Evolutionary conservation across 805 yeast species (phyloP).

Genomic region (Zygoascus tannicola): DNA sequence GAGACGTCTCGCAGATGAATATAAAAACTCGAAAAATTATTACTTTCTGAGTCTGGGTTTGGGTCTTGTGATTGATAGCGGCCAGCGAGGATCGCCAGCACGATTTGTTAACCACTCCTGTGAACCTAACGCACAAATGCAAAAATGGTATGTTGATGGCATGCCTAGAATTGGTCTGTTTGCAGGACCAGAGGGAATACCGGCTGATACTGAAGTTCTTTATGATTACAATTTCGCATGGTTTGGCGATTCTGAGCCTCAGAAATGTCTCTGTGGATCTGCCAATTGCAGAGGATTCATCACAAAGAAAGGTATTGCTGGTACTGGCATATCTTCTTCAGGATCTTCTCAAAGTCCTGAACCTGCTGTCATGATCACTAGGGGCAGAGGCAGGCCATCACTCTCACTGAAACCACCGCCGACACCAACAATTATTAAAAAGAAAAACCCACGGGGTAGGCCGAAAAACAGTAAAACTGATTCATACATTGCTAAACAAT

Average conservation of each 20-base stretch:
- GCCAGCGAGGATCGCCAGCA: constrained; percentile 39
- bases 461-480: too few relatives aligned
- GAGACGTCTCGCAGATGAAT: constrained; percentile 28
- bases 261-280: constrained; percentile 38
- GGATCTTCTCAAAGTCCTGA: background rate
- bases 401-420: background rate
- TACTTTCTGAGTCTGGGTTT: constrained; percentile 37
- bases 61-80: constrained; percentile 38
- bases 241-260: constrained; percentile 36
- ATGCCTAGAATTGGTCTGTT: constrained; percentile 38
- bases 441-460: too few relatives aligned
- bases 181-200: constrained; percentile 32
- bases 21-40: constrained; percentile 29
- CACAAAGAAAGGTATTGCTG: constrained; percentile 6
- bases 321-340: background rate
- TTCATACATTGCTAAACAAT: too few relatives aligned
- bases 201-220: constrained; percentile 37
- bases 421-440: too few relatives aligned
- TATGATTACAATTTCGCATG: constrained; percentile 43
- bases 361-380: background rate
- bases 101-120: constrained; percentile 45
- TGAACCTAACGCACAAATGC: constrained; percentile 39
- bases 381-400: background rate
- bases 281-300: constrained; percentile 33
- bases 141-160: constrained; percentile 40